phyloP scores from a whole-genome alignment of 2,329 filamentous ascomycete species.

The Aspergillus transmontanensis region DNA sequence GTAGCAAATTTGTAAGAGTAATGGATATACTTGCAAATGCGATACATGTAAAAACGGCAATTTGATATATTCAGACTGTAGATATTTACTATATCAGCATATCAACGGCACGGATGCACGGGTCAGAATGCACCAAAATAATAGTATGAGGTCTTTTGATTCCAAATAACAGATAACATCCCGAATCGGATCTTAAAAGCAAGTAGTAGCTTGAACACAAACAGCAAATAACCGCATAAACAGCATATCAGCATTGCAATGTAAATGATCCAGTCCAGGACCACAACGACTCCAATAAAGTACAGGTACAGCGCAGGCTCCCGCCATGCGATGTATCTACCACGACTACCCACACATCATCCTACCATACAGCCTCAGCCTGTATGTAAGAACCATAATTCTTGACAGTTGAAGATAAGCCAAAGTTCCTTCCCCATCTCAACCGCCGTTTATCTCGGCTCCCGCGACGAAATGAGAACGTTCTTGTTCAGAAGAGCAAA shows the following conservation, averaged over 20 bases:
- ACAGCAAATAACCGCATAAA: conserved; percentile 12
- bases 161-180: conserved; percentile 5
- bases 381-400: conserved; percentile 8
- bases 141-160: conserved; percentile 4
- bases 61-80: neutral
- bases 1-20: neutral
- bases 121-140: neutral
- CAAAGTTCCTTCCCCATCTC: neutral
- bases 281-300: conserved; percentile 26
- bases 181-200: conserved; percentile 5
- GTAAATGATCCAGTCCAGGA: conserved; percentile 22
- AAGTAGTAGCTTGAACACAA: conserved; percentile 5
- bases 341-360: conserved; percentile 10
- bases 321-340: conserved; percentile 29
- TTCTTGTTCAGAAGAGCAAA: neutral
- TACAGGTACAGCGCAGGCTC: conserved; percentile 24
- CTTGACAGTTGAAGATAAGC: neutral
- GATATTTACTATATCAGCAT: too few species aligned
- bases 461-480: neutral
- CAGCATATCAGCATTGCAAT: conserved; percentile 23
- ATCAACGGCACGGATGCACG: neutral
- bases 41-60: neutral
- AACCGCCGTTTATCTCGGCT: neutral
- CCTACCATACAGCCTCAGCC: conserved; percentile 14
- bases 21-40: neutral